Base-by-base conservation (phyloP, 1,139 yeast species). In the Williopsis jadinii region DNA sequence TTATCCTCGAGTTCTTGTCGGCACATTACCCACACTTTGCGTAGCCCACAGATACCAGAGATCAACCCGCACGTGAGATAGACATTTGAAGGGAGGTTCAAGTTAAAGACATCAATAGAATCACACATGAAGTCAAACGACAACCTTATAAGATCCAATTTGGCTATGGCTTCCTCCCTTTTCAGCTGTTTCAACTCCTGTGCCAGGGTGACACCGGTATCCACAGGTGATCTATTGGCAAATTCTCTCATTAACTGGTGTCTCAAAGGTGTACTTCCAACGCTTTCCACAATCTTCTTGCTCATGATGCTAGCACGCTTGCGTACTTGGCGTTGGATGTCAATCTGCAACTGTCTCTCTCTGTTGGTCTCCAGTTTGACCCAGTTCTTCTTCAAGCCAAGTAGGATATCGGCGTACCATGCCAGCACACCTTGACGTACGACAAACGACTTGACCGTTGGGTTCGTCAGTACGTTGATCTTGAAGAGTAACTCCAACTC, bases 321-420 rank as follows among this genome's bases (percentile, higher is more conserved):
- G 43, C 58, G 58, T 5, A 66, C 62, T 43, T 60, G 59, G 19
- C 51, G 45, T 41, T 63, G 64, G 14, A 64, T 61, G 28, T 51
- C 63, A 19, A 68, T 58, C 43, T 70, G 71, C 30, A 64, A 52
- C 42, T 66, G 67, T 49, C 69, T 67, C 38, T 67, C 70, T 15
- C 61, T 59, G 11, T 76, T 60, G 8, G 55, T 56, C 34, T 63
- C 59, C 41, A 76, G 60, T 39, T 66, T 64, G 14, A 56, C 58
- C 53, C 70, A 66, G 15, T 73, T 70, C 42, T 69, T 71, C 52
- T 73, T 73, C 41, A 81, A 58, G 2, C 77, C 79, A 4, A 77
- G 56, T 35, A 80, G 48, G 13, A 83, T 77, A 53, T 78, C 82
- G 38, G 68, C 69, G 58, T 77, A 77, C 87, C 88, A 81, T 0